A percentile compares a stretch with the other conserved stretches of the same genome.
These are phyloP conservation scores for Lentinus brumalis DNA, from an alignment of 768 basidiomycete species.

Conservation along the genomic window DNA sequence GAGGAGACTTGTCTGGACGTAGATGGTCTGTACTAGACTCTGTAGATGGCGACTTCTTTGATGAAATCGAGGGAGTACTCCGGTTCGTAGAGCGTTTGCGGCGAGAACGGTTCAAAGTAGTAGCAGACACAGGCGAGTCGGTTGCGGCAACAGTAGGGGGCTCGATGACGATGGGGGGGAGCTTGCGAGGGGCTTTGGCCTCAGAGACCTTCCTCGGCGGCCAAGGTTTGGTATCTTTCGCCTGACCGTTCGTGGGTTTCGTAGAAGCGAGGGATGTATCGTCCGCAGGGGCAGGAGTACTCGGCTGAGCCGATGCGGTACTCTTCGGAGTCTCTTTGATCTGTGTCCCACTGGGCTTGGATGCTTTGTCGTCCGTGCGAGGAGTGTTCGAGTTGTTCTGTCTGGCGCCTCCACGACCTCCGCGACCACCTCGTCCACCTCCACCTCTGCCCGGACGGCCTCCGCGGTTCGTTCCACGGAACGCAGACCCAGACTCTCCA, in stretches of 20 bases:
- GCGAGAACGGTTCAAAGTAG: slow-evolving; percentile 30
- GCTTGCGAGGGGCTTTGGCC: slow-evolving; percentile 21
- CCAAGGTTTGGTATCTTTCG: slow-evolving; percentile 18
- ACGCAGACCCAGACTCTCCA: slow-evolving; percentile 28
- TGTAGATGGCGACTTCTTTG: slow-evolving; percentile 24
- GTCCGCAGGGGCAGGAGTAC: background rate
- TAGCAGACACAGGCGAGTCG: slow-evolving; percentile 43
- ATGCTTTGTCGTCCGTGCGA: slow-evolving; percentile 22
- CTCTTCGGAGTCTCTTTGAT: slow-evolving; percentile 17
- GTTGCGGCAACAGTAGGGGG: slow-evolving; percentile 22
- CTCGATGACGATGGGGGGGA: slow-evolving; percentile 20
- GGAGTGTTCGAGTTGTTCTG: slow-evolving; percentile 28
- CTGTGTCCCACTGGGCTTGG: slow-evolving; percentile 9
- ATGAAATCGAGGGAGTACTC: slow-evolving; percentile 17
- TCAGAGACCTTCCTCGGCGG: slow-evolving; percentile 15
- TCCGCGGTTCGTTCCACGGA: slow-evolving; percentile 24
- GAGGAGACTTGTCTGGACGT: slow-evolving; percentile 26
- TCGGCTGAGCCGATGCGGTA: slow-evolving; percentile 8
- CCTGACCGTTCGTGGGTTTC: slow-evolving; percentile 2
- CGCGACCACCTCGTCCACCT: slow-evolving; percentile 35
- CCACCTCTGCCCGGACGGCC: slow-evolving; percentile 27
- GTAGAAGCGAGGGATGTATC: slow-evolving; percentile 2
- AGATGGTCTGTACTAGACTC: slow-evolving; percentile 17
- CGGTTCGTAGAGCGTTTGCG: slow-evolving; percentile 52
- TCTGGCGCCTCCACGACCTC: slow-evolving; percentile 33